A percentile compares a stretch with the other conserved stretches of the same genome.
Conservation (phyloP, 805 yeast species). For the Yamadazyma ubonensis region DNA sequence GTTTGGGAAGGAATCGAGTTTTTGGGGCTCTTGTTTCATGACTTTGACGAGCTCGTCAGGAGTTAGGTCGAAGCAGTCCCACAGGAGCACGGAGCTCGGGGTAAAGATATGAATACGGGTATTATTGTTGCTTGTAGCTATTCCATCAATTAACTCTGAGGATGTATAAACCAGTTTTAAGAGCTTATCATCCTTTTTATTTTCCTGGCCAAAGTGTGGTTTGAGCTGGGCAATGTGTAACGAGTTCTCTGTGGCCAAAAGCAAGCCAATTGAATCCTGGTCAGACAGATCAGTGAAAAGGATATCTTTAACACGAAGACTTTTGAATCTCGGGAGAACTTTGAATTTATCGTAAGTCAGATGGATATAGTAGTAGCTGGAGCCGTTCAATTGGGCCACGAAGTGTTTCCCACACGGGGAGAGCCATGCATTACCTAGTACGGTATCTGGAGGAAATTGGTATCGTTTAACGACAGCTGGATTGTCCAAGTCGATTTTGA, state of each 20-base stretch:
- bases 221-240: conserved; percentile 28
- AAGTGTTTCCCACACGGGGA: conserved; percentile 39
- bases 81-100: conserved; percentile 19
- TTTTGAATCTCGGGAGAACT: conserved; percentile 31
- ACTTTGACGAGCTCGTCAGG: conserved; percentile 28
- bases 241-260: conserved; percentile 30
- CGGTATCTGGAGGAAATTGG: conserved; percentile 21
- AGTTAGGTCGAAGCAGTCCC: conserved; percentile 36
- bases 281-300: conserved; percentile 12
- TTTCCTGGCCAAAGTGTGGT: conserved; percentile 26
- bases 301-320: conserved; percentile 24
- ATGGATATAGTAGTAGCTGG: conserved; percentile 31
- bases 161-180: conserved; percentile 25
- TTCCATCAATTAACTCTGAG: background rate
- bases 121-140: conserved; percentile 20
- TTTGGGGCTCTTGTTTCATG: conserved; percentile 23
- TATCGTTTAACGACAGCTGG: conserved; percentile 32
- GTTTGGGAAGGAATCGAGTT: background rate
- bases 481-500: conserved; percentile 33
- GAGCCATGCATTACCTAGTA: conserved; percentile 33
- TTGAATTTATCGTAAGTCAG: conserved; percentile 32
- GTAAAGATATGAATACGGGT: conserved; percentile 25
- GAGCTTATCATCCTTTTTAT: conserved; percentile 38
- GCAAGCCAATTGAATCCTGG: conserved; percentile 28
- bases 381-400: conserved; percentile 26